Base-by-base conservation (phyloP, 352 stramenopile genomes). In the Discostella stelligera region DNA sequence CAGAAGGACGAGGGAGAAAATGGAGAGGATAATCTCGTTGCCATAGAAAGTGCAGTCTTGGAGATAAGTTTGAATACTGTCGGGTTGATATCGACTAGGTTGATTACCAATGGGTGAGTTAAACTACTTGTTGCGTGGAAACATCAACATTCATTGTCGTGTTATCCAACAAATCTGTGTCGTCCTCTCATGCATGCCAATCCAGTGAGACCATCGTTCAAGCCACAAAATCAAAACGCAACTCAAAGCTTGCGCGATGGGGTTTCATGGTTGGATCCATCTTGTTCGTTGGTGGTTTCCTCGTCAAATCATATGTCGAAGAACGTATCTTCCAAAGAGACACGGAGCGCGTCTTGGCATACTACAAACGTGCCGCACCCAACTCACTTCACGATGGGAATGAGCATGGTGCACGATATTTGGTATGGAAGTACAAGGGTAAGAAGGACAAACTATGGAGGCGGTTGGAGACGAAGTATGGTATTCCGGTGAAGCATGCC, bases 401-500 rank as follows among this genome's bases (percentile, higher is more conserved):
- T 67, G 37, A 83, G 23, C 70, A 80, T 18, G 86, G 89, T 66
- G 84, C 88, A 50, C 75, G 84, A 1, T 93, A 89, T 52, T 62
- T 91, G 11, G 86, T 89, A 14, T 93, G 76, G 65, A 93, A 92
- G 69, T 93, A 93, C 73, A 84, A 84, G 25, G 79, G 80, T 32
- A 91, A 90, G 72, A 92, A 90, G 56, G 74, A 87, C 5, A 84
- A 84, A 56, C 62, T 93, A 8, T 92, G 86, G 85, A 83, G 80
- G n/a, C 71, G 79, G 49, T 77, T 93, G 8, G 86, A 92, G 74
- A 86, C 83, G 18, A 93, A 93, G 75, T 93, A 93, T 62, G 78
- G 74, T 16, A 58, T 80, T 13, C 71, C 77, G 4, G 83, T 91
- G 21, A 64, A 76, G 13, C 53, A 90, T 66, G 77, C 76, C 41